Evolutionary conservation across 2,329 filamentous ascomycete species (phyloP), one percentile per base, ranked within the genome.

Genomic region (Aulographum hederae): DNA sequence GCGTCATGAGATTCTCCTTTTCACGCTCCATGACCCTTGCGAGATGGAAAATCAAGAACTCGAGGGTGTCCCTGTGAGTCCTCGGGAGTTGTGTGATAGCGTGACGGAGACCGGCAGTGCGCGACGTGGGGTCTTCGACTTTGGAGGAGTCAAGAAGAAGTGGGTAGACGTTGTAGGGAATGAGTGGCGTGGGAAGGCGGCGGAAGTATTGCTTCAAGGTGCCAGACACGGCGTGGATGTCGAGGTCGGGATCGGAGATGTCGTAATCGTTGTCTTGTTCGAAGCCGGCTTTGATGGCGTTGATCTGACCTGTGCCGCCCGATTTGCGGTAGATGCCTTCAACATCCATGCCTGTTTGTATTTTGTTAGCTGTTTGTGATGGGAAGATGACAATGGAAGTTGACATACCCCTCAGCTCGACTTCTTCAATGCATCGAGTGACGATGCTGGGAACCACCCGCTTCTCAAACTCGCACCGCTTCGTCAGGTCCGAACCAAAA

Each of bases 301-400:
- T 91, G 49, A 93, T 78, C 51, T 91, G 82, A 6, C 80, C 82
- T 45, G 78, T 84, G 41, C 85, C 89, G 35, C 89, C 89, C 31
- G 85, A 93, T 64, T 98, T 98, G 46, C 89, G 75, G 58, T 98
- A 98, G 44, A 98, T 92, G 39, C 89, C 89, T 57, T 95, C 89
- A 43, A 91, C 71, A 45, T 95, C 85, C n/a, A n/a, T n/a, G n/a
- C n/a, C n/a, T n/a, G n/a, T n/a, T n/a, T n/a, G n/a, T n/a, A n/a
- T n/a, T n/a, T n/a, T n/a, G n/a, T n/a, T n/a, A n/a, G n/a, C n/a
- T n/a, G n/a, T n/a, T n/a, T n/a, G n/a, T n/a, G n/a, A n/a, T n/a
- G n/a, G n/a, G n/a, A n/a, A n/a, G n/a, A n/a, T n/a, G n/a, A n/a
- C n/a, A n/a, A n/a, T n/a, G n/a, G n/a, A n/a, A n/a, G n/a, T n/a